Percentiles rank a stretch among this genome's conserved stretches.
These are phyloP conservation scores for Carex parvula DNA, from an alignment of 176 grass and related monocot species.

Conservation along the genomic window DNA sequence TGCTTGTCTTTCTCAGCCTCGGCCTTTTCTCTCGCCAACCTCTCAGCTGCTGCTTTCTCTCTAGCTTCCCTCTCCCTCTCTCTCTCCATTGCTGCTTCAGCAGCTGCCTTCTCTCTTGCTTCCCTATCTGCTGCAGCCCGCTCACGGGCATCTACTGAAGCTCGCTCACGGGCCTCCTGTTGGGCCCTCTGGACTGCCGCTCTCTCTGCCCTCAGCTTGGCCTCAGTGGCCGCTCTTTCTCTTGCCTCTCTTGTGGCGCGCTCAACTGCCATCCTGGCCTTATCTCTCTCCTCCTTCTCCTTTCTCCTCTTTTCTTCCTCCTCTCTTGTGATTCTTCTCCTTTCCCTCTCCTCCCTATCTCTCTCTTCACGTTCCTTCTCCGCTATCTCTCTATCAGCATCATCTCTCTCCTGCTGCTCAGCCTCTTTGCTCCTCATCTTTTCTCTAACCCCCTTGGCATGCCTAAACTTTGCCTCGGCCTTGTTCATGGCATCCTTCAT, in stretches of 20 bases:
- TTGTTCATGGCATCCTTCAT: constrained; percentile 98
- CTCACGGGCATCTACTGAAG: constrained; percentile 59
- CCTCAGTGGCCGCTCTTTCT: constrained; percentile 31
- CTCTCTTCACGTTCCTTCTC: constrained; percentile 28
- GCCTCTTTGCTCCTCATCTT: constrained; percentile 38
- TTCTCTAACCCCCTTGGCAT: constrained; percentile 84
- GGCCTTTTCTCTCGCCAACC: constrained; percentile 27
- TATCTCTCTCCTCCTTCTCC: constrained; percentile 33
- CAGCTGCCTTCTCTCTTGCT: constrained; percentile 56
- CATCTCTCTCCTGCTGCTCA: constrained; percentile 31
- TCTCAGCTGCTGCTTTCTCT: constrained; percentile 44
- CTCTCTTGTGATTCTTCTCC: constrained; percentile 19
- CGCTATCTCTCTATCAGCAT: constrained; percentile 15
- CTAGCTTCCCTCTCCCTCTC: constrained; percentile 47
- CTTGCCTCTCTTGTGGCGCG: constrained; percentile 47
- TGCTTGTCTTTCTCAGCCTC: constrained; percentile 41
- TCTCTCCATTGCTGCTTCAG: constrained; percentile 47
- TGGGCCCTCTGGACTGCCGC: constrained; percentile 68
- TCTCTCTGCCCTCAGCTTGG: constrained; percentile 45
- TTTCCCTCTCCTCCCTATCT: constrained; percentile 34
- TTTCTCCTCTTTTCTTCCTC: constrained; percentile 30
- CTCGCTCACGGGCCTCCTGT: constrained; percentile 62
- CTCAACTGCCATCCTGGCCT: constrained; percentile 33
- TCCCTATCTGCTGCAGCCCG: constrained; percentile 35
- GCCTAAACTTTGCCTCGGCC: constrained; percentile 93